Evolutionary conservation across 2,329 filamentous ascomycete species (phyloP), one percentile per base, ranked within the genome.

Genomic region (Alternaria metachromatica): DNA sequence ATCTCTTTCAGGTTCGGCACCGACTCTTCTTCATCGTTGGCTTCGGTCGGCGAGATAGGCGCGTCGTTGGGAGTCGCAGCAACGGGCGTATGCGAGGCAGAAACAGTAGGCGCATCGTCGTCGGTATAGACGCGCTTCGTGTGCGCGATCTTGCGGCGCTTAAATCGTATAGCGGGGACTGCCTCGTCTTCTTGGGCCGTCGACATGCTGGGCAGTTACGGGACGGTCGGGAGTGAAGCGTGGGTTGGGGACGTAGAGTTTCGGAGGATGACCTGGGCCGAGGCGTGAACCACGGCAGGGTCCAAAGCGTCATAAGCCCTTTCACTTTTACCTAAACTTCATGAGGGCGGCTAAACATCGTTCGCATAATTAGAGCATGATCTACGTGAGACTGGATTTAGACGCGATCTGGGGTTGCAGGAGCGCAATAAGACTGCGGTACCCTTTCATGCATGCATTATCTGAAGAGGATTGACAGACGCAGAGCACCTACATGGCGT

Each of bases 131-230:
- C 46, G 25, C 76, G 71, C 64, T 72, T 75, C 8, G 71, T 55
- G n/a, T 74, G 73, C 23, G 69, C 55, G 8, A 63, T 64, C 51
- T 78, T 79, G 55, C 76, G 76, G 18, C 75, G 74, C 65, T 79
- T 79, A 64, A 77, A 78, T 13, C 69, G 73, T 28, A 78, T 48
- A 11, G 60, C 53, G 2, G 75, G 70, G 41, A 49, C 61, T 37
- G 64, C 8, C 23, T 44, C 51, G 15, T 68, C 64, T 20, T 67
- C 64, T 51, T 73, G 67, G 15, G 59, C 45, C 23, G 59, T 53
- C 23, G 68, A 58, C 69, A 73, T 74, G 50, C 33, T 15, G 37
- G 58, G 66, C 48, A 48, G 33, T 46, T 48, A 50, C 44, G 21
- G 7, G 48, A 49, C 44, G 28, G 28, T 55, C 30, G 54, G 54